Evolutionary conservation across 495 filamentous ascomycete species (phyloP).

Genomic region (Xylaria intraflava): DNA sequence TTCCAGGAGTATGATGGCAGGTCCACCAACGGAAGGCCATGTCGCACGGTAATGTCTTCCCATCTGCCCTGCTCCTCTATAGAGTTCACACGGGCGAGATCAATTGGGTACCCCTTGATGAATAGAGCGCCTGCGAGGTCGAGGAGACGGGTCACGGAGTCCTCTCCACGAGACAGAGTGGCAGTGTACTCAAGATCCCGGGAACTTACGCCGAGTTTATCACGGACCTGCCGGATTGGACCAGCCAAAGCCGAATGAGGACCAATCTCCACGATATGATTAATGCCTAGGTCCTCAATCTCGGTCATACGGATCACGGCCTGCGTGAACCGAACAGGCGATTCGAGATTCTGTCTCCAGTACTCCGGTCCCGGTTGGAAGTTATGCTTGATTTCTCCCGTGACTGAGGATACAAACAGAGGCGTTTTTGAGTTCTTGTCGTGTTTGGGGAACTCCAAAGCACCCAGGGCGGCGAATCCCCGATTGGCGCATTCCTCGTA

Average conservation of each 20-base stretch:
- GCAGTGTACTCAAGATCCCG: constrained; percentile 27
- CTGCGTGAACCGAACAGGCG: constrained; percentile 31
- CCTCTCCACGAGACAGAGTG: constrained; percentile 15
- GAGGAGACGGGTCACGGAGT: not conserved
- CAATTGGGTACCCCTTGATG: not conserved
- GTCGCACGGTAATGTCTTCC: not conserved
- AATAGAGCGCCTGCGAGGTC: constrained; percentile 9
- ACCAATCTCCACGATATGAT: constrained; percentile 47
- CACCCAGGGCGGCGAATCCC: constrained; percentile 27
- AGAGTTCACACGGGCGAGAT: constrained; percentile 9
- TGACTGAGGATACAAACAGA: constrained; percentile 29
- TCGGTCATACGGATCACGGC: constrained; percentile 29
- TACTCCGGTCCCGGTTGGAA: constrained; percentile 28
- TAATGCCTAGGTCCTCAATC: not conserved
- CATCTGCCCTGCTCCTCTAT: not conserved
- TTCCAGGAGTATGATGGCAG: constrained; percentile 8
- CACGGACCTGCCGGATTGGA: constrained; percentile 43
- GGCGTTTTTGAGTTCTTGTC: constrained; percentile 20
- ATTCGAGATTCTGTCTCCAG: constrained; percentile 37
- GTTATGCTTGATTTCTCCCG: constrained; percentile 16
- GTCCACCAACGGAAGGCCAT: not conserved
- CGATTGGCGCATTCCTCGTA: constrained; percentile 30
- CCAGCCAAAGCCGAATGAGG: constrained; percentile 51
- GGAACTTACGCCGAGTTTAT: constrained; percentile 25
- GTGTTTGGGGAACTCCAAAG: constrained; percentile 1